A percentile compares a stretch with the other conserved stretches of the same genome.
Conservation (phyloP, 176 grass and related monocot genomes). For the Saccharum spontaneum region DNA sequence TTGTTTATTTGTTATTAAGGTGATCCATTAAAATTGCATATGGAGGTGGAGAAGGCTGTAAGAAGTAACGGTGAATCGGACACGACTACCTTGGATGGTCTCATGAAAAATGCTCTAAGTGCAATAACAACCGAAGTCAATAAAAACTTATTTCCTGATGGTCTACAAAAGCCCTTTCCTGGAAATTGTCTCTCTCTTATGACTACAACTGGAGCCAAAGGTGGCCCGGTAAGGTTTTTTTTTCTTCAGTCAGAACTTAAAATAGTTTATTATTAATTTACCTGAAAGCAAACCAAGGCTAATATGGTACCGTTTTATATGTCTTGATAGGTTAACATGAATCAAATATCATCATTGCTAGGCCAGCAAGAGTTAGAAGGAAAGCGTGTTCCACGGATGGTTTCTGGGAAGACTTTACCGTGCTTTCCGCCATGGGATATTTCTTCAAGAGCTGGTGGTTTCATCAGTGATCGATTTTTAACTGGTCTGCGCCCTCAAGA, state of each 20-base stretch:
- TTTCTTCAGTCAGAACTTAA: conserved; percentile 6
- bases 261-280: neutral
- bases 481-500: conserved; percentile 95
- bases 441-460: conserved; percentile 78
- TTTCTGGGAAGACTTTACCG: conserved; percentile 89
- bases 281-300: neutral
- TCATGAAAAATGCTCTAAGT: conserved; percentile 61
- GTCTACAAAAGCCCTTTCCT: conserved; percentile 76
- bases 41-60: conserved; percentile 71
- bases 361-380: conserved; percentile 96
- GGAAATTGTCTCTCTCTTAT: conserved; percentile 93
- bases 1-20: conserved; percentile 21
- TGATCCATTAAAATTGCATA: conserved; percentile 63
- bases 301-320: conserved; percentile 5
- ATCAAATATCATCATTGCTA: conserved; percentile 91
- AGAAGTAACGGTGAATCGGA: conserved; percentile 63
- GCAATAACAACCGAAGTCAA: conserved; percentile 53
- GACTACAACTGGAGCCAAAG: conserved; percentile 92
- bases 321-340: conserved; percentile 84
- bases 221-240: conserved; percentile 65
- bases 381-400: conserved; percentile 88
- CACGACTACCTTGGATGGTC: conserved; percentile 61
- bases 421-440: conserved; percentile 93
- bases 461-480: conserved; percentile 87
- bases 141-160: conserved; percentile 57